Conservation (phyloP, 2,329 filamentous ascomycete species). For the Bipolaris bicolor region DNA sequence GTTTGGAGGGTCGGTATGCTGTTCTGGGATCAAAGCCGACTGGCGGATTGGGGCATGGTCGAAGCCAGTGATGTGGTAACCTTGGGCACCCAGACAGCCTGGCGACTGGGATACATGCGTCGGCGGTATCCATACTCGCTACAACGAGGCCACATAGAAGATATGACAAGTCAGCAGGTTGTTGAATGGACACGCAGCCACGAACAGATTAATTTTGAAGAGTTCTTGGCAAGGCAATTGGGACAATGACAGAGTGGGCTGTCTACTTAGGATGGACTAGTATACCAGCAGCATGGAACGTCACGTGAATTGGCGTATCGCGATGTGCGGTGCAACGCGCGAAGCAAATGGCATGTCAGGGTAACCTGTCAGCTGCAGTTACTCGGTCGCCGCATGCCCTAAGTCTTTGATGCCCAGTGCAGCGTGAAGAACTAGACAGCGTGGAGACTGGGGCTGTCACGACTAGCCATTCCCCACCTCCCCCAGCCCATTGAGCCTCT, state of each 20-base stretch:
- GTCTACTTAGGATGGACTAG: no score
- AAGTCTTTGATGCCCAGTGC: background rate
- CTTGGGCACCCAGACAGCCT: background rate
- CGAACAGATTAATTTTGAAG: background rate
- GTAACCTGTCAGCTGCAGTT: background rate
- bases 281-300: background rate
- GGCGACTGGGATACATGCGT: background rate
- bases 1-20: background rate
- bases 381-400: background rate
- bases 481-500: slow-evolving; percentile 4
- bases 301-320: slow-evolving; percentile 16
- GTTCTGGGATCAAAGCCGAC: background rate
- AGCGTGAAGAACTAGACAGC: background rate
- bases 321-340: background rate
- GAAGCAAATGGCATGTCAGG: background rate
- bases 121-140: background rate
- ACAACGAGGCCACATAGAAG: background rate
- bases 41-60: background rate
- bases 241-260: background rate
- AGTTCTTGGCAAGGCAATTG: background rate
- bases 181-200: background rate
- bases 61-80: background rate
- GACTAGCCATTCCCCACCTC: slow-evolving; percentile 8
- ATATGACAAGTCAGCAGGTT: background rate
- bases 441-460: slow-evolving; percentile 12